phyloP scores from a whole-genome alignment of 2,329 filamentous ascomycete genomes.

The Cladosporium sphaerospermum region DNA sequence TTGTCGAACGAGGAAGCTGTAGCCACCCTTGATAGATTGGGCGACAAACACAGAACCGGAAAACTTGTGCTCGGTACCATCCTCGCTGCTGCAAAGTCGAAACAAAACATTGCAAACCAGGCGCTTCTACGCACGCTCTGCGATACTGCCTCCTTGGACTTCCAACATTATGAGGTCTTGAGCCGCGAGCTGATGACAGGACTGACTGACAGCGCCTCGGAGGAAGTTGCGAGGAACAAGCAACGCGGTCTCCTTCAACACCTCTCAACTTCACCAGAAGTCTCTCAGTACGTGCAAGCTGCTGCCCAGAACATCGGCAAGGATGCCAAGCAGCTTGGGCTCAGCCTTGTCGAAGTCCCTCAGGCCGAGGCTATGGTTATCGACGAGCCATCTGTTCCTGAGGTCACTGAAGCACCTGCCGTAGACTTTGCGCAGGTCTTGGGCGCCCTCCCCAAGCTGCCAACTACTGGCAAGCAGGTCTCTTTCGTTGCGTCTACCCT shows the following conservation, averaged over 20 bases:
- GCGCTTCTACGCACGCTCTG: conserved; percentile 6
- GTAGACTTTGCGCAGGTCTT: conserved; percentile 1
- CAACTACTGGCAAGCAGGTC: background rate
- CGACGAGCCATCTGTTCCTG: background rate
- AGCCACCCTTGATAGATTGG: conserved; percentile 5
- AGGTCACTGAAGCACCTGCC: background rate
- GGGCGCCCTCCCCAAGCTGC: conserved; percentile 1
- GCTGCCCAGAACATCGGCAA: conserved; percentile 1
- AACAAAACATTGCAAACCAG: conserved; percentile 5
- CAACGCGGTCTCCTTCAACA: conserved; percentile 5
- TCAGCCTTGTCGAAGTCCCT: conserved; percentile 6
- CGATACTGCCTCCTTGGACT: background rate
- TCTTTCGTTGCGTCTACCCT: background rate
- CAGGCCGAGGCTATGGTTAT: conserved; percentile 1
- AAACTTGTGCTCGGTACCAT: conserved; percentile 21
- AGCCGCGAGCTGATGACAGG: conserved; percentile 5
- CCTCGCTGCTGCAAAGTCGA: conserved; percentile 1
- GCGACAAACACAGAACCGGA: conserved; percentile 8
- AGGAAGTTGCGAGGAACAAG: conserved; percentile 3
- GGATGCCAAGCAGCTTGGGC: conserved; percentile 3
- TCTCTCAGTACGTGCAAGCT: conserved; percentile 5
- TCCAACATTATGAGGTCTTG: conserved; percentile 2
- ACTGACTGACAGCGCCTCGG: background rate
- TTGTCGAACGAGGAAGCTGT: conserved; percentile 5
- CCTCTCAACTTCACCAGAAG: background rate